Percentiles rank a stretch among this genome's conserved stretches.
These are phyloP conservation scores for Sugiyamaella xylanicola DNA, from an alignment of 1,139 yeast species.

Conservation along the genomic window DNA sequence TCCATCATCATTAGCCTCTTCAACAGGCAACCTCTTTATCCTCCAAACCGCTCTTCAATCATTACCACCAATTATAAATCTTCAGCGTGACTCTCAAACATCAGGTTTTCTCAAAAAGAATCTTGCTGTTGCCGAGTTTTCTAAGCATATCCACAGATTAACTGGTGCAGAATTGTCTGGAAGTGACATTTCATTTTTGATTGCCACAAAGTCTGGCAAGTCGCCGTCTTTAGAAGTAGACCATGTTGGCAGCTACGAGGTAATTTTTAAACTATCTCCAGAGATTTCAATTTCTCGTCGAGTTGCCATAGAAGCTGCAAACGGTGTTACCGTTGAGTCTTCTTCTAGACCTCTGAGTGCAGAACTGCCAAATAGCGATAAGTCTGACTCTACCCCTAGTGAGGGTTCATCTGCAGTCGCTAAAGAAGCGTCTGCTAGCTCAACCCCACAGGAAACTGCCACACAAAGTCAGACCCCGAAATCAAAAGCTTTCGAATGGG, in stretches of 20 bases:
- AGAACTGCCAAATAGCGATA: slow-evolving; percentile 11
- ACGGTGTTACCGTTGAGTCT: slow-evolving; percentile 2
- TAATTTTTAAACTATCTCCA: slow-evolving; percentile 23
- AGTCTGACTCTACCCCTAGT: too few relatives aligned
- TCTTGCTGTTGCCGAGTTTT: slow-evolving; percentile 25
- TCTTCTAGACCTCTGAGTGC: slow-evolving; percentile 16
- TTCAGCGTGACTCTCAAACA: slow-evolving; percentile 24
- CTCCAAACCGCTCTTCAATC: slow-evolving; percentile 31
- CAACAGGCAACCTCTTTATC: slow-evolving; percentile 24
- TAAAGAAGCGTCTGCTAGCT: not conserved
- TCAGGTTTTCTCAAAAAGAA: slow-evolving; percentile 27
- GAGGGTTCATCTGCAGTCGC: too few relatives aligned
- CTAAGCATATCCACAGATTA: slow-evolving; percentile 27
- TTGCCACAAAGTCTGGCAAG: slow-evolving; percentile 16
- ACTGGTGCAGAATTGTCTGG: slow-evolving; percentile 27
- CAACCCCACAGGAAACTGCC: not conserved
- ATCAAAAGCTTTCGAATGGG: slow-evolving; percentile 23
- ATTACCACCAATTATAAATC: slow-evolving; percentile 32
- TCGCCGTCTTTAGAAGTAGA: slow-evolving; percentile 24
- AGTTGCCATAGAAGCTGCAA: slow-evolving; percentile 22
- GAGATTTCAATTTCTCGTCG: slow-evolving; percentile 23
- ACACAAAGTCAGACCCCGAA: not conserved
- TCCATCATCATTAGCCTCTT: slow-evolving; percentile 12
- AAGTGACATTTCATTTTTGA: slow-evolving; percentile 19
- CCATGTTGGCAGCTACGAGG: slow-evolving; percentile 28